phyloP scores from a whole-genome alignment of 176 grass and related monocot species.

The Aegilops bicornis region DNA sequence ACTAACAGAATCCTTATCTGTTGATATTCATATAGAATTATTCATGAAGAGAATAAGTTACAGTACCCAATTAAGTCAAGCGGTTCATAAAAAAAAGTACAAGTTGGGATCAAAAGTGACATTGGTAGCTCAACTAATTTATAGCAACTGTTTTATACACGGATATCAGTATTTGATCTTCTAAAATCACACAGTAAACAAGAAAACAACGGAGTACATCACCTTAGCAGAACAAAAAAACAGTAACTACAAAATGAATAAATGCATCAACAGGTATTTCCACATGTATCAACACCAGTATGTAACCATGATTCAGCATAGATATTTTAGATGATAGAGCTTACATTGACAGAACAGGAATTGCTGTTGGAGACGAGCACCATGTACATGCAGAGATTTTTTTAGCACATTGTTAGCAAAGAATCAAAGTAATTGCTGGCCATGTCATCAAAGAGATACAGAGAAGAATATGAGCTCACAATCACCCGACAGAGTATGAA shows the following conservation, averaged over 20 bases:
- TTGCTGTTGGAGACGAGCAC: constrained; percentile 59
- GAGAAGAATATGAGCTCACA: not conserved
- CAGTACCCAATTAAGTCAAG: too few relatives aligned
- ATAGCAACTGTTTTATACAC: too few relatives aligned
- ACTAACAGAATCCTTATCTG: too few relatives aligned
- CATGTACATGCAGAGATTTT: constrained; percentile 51
- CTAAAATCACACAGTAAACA: not conserved
- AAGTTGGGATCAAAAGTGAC: not conserved
- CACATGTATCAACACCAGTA: not conserved
- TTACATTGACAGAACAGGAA: constrained; percentile 99
- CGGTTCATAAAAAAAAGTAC: not conserved
- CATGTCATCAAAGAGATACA: not conserved
- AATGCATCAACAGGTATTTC: too few relatives aligned
- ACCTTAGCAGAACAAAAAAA: too few relatives aligned
- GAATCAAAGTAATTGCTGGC: not conserved
- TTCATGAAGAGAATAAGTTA: too few relatives aligned
- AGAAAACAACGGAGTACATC: not conserved
- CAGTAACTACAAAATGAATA: too few relatives aligned
- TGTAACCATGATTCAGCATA: not conserved
- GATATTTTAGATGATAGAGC: constrained; percentile 26
- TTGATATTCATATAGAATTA: too few relatives aligned
- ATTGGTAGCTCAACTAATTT: not conserved
- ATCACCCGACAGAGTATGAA: not conserved
- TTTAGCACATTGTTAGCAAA: constrained; percentile 40
- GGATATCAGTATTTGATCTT: not conserved